Evolutionary conservation across 1,284 basidiomycete species (phyloP).

Genomic region (Ganoderma lucidum): DNA sequence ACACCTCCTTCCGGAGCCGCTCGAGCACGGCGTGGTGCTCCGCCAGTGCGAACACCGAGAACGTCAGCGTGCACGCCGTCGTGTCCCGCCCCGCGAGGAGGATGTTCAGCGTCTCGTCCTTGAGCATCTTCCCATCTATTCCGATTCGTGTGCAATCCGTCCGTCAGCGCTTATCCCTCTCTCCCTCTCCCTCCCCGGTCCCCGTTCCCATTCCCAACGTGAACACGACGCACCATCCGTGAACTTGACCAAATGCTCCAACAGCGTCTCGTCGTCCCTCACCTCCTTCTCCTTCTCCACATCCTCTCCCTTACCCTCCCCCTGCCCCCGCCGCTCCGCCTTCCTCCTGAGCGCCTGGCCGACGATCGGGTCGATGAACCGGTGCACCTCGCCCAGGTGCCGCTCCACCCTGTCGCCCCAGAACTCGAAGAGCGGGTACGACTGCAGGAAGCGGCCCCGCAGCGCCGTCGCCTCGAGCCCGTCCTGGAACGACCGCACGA

Average conservation of each 20-base stretch:
- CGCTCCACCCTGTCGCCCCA: slow-evolving; percentile 50
- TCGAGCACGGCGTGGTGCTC: slow-evolving; percentile 44
- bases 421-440: slow-evolving; percentile 62
- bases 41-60: slow-evolving; percentile 48
- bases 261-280: slow-evolving; percentile 51
- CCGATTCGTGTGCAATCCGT: too few relatives aligned
- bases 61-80: slow-evolving; percentile 49
- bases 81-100: slow-evolving; percentile 48
- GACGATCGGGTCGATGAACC: slow-evolving; percentile 60
- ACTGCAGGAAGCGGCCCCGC: slow-evolving; percentile 44
- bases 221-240: slow-evolving; percentile 50
- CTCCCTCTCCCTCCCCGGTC: background rate
- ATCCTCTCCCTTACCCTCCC: background rate
- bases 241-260: slow-evolving; percentile 58
- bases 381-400: slow-evolving; percentile 56
- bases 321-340: slow-evolving; percentile 15
- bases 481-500: slow-evolving; percentile 38
- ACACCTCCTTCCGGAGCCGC: slow-evolving; percentile 49
- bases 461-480: slow-evolving; percentile 49
- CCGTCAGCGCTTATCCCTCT: background rate
- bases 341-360: slow-evolving; percentile 52
- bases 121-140: slow-evolving; percentile 40
- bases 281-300: slow-evolving; percentile 35
- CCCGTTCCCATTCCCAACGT: too few relatives aligned
- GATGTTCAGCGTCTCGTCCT: slow-evolving; percentile 48